Evolutionary conservation across 106 monocot species (phyloP).

Genomic region (Apostasia ramifera): DNA sequence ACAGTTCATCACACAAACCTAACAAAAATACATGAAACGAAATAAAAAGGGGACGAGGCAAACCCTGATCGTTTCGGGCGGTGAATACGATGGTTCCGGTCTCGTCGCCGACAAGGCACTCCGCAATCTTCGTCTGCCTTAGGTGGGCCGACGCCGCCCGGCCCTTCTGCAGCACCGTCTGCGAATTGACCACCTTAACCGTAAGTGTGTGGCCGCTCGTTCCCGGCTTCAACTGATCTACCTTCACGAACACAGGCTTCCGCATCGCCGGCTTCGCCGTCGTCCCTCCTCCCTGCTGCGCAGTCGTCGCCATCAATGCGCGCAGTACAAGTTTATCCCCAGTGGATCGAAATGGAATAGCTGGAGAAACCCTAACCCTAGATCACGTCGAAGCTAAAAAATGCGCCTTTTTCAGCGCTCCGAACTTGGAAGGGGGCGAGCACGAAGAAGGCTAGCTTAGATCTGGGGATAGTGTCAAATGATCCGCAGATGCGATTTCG

Average conservation of each 20-base stretch:
- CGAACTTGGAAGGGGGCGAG: too few species aligned
- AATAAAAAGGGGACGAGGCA: not conserved
- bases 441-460: too few species aligned
- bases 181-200: constrained; percentile 42
- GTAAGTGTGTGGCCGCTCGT: constrained; percentile 49
- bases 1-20: too few species aligned
- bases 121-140: constrained; percentile 39
- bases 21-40: too few species aligned
- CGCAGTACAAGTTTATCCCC: too few species aligned
- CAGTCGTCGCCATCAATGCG: constrained; percentile 12
- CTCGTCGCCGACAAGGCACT: constrained; percentile 60
- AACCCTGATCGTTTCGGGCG: constrained; percentile 57
- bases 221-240: constrained; percentile 49
- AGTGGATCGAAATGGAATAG: too few species aligned
- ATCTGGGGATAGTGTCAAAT: too few species aligned
- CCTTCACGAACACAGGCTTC: constrained; percentile 57
- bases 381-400: too few species aligned
- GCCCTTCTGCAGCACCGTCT: constrained; percentile 32
- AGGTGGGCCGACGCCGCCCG: constrained; percentile 15
- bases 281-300: not conserved
- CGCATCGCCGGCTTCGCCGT: constrained; percentile 22
- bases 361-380: too few species aligned
- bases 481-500: too few species aligned
- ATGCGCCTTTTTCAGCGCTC: too few species aligned
- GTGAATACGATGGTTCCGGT: constrained; percentile 54